Base-by-base conservation (phyloP, 768 basidiomycete genomes). In the Leucosporidium scottii region DNA sequence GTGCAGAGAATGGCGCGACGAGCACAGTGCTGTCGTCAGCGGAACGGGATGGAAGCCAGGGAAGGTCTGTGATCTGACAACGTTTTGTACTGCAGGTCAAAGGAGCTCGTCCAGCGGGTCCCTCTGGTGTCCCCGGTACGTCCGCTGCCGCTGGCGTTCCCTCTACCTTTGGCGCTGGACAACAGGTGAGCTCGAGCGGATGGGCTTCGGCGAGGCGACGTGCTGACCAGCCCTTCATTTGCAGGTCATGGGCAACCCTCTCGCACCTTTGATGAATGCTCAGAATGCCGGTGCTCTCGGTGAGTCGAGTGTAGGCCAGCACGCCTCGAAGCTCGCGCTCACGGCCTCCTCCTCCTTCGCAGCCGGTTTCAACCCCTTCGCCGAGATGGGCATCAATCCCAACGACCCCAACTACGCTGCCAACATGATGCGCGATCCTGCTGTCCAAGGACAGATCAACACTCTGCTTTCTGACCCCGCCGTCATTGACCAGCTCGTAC, bases 401-500 rank as follows among this genome's bases (percentile, higher is more conserved):
- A 90, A 90, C 73, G 59, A 10, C 7, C 72, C 57, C 12, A 66
- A 65, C 48, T 9, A 74, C 91, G 89, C 93, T 78, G 87, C 91
- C 76, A 81, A 81, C 34, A 87, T 97, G 88, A 84, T 96, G 82
- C 23, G 48, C 61, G 75, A 71, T 64, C 79, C 79, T 1, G 83
- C 90, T 70, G 92, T 93, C 73, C 78, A 93, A 50, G 85, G 89
- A 69, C 89, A 93, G 78, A 94, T 99, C 89, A 85, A 87, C 12
- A 76, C 81, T 20, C 83, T 92, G 78, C 87, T 98, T 85, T 85
- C 86, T 10, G 88, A 93, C 74, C 93, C 94, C 0, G 86, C 85
- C n/a, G 81, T 97, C 58, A 79, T 97, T 61, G 93, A 98, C 65
- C 82, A 93, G 71, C 74, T 81, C 48, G 71, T 69, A 23, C 25